phyloP scores from a whole-genome alignment of 306 rosid species.

The Trichosanthes cucumerina region DNA sequence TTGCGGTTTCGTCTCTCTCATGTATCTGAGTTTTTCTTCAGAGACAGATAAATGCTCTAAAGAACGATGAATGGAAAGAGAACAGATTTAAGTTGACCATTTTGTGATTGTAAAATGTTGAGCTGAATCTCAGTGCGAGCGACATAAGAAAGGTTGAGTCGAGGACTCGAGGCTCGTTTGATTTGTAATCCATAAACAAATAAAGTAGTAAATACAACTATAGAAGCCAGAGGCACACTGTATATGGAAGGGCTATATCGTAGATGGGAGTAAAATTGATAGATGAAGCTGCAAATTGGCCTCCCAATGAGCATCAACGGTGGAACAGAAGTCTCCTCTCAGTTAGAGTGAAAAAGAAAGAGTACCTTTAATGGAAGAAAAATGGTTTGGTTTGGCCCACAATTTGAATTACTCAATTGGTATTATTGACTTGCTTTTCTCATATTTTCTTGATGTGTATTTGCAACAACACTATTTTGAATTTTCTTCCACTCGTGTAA shows the following conservation, averaged over 20 bases:
- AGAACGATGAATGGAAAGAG: neutral
- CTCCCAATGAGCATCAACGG: neutral
- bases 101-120: neutral
- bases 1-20: neutral
- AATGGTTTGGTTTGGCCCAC: neutral
- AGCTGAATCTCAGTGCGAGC: neutral
- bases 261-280: neutral
- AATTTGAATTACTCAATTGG: neutral
- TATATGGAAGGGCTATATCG: neutral
- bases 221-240: neutral
- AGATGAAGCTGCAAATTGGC: neutral
- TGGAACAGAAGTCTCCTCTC: neutral
- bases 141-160: neutral
- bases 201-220: neutral
- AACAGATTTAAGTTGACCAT: neutral
- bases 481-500: neutral
- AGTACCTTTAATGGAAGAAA: neutral
- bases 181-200: neutral
- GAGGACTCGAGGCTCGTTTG: neutral
- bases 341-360: neutral
- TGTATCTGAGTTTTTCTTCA: neutral
- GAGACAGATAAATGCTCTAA: neutral
- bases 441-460: neutral
- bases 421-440: neutral
- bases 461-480: neutral